These are phyloP conservation scores for Botryosphaeria agaves DNA, from an alignment of 2,329 filamentous ascomycete genomes.

Conservation along the genomic window DNA sequence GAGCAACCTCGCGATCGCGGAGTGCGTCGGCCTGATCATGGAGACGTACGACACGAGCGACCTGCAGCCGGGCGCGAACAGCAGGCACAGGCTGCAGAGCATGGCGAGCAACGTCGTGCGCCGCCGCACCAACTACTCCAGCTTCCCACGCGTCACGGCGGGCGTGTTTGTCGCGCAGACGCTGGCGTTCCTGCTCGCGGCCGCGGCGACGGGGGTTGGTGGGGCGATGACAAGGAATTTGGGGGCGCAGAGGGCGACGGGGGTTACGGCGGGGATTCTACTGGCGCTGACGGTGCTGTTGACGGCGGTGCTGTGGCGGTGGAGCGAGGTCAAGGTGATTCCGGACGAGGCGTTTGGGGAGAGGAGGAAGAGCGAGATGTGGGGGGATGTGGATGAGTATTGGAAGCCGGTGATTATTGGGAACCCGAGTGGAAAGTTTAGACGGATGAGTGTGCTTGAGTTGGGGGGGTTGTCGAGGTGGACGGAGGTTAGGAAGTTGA, in stretches of 20 bases:
- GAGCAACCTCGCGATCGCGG: constrained; percentile 54
- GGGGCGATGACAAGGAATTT: constrained; percentile 48
- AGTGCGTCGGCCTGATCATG: constrained; percentile 65
- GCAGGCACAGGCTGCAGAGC: constrained; percentile 25
- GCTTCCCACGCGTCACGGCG: constrained; percentile 55
- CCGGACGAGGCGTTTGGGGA: constrained; percentile 36
- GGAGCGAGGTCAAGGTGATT: constrained; percentile 50
- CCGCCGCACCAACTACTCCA: constrained; percentile 53
- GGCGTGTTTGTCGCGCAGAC: constrained; percentile 55
- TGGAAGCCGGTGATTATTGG: constrained; percentile 58
- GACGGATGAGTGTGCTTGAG: constrained; percentile 56
- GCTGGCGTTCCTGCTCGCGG: constrained; percentile 51
- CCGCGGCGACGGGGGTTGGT: constrained; percentile 48
- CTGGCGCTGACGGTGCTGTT: constrained; percentile 47
- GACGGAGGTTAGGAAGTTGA: constrained; percentile 47
- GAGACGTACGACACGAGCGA: constrained; percentile 70
- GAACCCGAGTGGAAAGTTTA: constrained; percentile 49
- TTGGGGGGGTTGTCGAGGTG: constrained; percentile 50
- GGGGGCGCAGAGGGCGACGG: constrained; percentile 50
- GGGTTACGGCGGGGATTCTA: constrained; percentile 49
- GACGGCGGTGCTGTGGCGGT: constrained; percentile 43
- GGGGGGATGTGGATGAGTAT: constrained; percentile 36
- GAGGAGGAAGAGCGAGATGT: constrained; percentile 28
- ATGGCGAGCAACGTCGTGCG: constrained; percentile 24
- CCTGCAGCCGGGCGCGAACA: constrained; percentile 52